These are phyloP conservation scores for Heracleum sosnowskyi DNA, from an alignment of 129 eudicot genomes.

Conservation along the genomic window DNA sequence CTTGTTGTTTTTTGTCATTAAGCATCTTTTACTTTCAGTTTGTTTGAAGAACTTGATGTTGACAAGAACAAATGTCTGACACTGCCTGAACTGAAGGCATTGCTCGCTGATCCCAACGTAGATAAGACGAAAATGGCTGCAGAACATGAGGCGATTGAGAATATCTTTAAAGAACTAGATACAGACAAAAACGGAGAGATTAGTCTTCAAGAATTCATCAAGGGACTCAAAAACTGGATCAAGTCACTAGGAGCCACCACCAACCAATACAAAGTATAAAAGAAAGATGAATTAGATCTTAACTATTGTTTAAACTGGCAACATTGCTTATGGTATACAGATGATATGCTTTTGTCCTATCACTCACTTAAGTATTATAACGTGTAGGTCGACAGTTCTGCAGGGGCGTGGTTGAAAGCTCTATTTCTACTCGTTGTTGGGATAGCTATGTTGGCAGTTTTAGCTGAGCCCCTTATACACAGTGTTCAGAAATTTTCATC, in stretches of 20 bases:
- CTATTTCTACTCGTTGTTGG: constrained; percentile 37
- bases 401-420: constrained; percentile 47
- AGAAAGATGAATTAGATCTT: not conserved
- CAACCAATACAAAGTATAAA: constrained; percentile 29
- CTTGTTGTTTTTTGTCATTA: not conserved
- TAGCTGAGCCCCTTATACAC: constrained; percentile 67
- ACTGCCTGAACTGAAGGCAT: not conserved
- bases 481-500: constrained; percentile 48
- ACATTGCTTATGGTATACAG: no score
- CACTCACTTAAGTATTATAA: not conserved
- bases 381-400: constrained; percentile 36
- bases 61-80: not conserved
- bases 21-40: not conserved
- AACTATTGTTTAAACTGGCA: not conserved
- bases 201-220: not conserved
- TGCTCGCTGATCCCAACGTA: not conserved
- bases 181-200: not conserved
- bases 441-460: constrained; percentile 36
- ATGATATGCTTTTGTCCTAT: not conserved
- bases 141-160: constrained; percentile 30
- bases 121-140: not conserved
- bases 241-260: constrained; percentile 16
- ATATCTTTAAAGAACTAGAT: not conserved
- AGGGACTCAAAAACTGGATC: constrained; percentile 28
- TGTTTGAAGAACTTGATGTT: constrained; percentile 1